Evolutionary conservation across 2,329 filamentous ascomycete genomes (phyloP), one percentile per base, ranked within the genome.

Genomic region (Aspergillus transmontanensis): DNA sequence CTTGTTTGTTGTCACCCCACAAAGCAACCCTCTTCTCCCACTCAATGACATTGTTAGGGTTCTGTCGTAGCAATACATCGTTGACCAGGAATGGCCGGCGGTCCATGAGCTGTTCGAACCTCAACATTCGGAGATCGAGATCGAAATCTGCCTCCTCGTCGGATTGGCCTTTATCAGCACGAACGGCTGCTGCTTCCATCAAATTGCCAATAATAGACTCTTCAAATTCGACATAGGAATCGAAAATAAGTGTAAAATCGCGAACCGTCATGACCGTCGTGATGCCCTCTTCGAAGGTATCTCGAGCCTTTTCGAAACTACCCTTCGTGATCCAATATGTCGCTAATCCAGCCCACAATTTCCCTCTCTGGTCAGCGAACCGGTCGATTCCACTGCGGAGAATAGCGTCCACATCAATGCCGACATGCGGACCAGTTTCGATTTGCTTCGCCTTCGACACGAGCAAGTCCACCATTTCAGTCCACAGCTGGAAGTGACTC

Each of bases 191-290:
- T 59, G 91, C 86, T 71, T 98, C 94, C 89, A 99, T 96, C 70
- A 98, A 84, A 55, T 90, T 90, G 16, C 92, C 90, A 67, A 98
- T 97, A 69, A 98, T 90, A 0, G 94, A 94, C 80, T 99, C 96
- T 77, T 99, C 95, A 66, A 97, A 97, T 78, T 99, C 95, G 36
- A 92, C 90, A 73, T 98, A 99, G 0, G 94, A 91, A 78, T 99
- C 95, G 71, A 99, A 99, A 53, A 98, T 90, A 60, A 98, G 87
- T 0, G 94, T 96, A 74, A 99, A 99, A 79, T 99, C 95, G 61
- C 95, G 90, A 51, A 99, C 94, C 2, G 95, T 99, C 94, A 98
- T 98, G 66, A 97, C 96, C 1, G 94, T 98, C 12, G 93, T 97
- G 68, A 98, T 92, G 51, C 92, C 96, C 78, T 98, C 94, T 79